Percentiles rank a stretch among this genome's conserved stretches.
These are phyloP conservation scores for Leccinum incarnatum DNA, from an alignment of 768 basidiomycete species.

Conservation along the genomic window DNA sequence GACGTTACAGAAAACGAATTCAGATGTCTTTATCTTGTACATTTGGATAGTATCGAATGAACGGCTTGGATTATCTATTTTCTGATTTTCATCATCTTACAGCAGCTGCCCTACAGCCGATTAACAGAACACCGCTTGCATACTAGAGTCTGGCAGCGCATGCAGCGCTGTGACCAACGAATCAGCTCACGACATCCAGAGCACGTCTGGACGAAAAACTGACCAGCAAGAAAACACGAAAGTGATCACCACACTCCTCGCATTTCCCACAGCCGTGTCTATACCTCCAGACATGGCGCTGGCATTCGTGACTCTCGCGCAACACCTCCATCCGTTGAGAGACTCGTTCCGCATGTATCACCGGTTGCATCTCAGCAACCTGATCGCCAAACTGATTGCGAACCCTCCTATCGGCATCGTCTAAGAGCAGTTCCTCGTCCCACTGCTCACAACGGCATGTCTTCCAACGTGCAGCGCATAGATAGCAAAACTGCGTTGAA, in stretches of 20 bases:
- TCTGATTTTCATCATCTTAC: neutral
- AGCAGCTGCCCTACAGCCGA: conserved; percentile 15
- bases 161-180: conserved; percentile 19
- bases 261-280: conserved; percentile 43
- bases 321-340: conserved; percentile 34
- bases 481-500: conserved; percentile 56
- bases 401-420: conserved; percentile 25
- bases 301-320: conserved; percentile 53
- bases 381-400: conserved; percentile 21
- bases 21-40: neutral
- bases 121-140: conserved; percentile 31
- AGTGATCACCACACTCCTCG: conserved; percentile 41
- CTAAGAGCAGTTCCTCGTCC: conserved; percentile 48
- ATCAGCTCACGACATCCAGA: neutral
- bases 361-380: conserved; percentile 16
- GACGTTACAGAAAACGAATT: neutral
- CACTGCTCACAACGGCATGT: conserved; percentile 59
- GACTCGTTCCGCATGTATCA: conserved; percentile 19
- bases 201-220: conserved; percentile 11
- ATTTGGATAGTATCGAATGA: neutral
- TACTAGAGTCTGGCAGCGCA: conserved; percentile 20
- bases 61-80: neutral
- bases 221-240: conserved; percentile 48
- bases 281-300: conserved; percentile 43
- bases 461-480: conserved; percentile 64